phyloP scores from a whole-genome alignment of 1,284 basidiomycete genomes.

The Peniophora sp. region DNA sequence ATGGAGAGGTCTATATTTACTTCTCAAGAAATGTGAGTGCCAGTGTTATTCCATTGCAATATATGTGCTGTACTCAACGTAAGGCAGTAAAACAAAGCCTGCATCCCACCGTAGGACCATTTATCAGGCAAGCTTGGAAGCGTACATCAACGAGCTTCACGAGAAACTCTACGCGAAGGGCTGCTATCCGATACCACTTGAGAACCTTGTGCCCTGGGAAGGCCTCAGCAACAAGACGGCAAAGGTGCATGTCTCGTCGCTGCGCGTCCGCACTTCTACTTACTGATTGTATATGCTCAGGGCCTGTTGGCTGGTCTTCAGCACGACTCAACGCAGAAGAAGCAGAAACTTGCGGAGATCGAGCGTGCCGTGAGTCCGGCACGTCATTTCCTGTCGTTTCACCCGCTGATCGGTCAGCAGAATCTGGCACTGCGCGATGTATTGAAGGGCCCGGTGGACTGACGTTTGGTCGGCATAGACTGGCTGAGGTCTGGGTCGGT shows the following conservation, averaged over 20 bases:
- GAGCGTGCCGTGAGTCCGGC: slow-evolving; percentile 48
- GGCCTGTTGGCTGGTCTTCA: slow-evolving; percentile 67
- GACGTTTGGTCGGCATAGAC: no score
- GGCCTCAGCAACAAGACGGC: slow-evolving; percentile 65
- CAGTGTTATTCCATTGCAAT: background rate
- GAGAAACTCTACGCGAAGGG: slow-evolving; percentile 40
- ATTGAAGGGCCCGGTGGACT: slow-evolving; percentile 8
- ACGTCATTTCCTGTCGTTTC: background rate
- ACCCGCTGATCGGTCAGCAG: slow-evolving; percentile 3
- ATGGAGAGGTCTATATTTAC: slow-evolving; percentile 64
- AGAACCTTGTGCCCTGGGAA: slow-evolving; percentile 45
- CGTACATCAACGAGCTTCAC: slow-evolving; percentile 54
- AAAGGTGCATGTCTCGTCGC: slow-evolving; percentile 35
- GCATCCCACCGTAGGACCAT: slow-evolving; percentile 54
- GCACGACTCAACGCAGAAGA: slow-evolving; percentile 48
- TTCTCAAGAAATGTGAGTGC: slow-evolving; percentile 52
- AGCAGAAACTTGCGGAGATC: slow-evolving; percentile 56
- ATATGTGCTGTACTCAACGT: background rate
- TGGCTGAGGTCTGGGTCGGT: no score
- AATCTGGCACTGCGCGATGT: slow-evolving; percentile 11
- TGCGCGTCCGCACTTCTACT: background rate
- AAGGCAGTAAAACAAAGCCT: slow-evolving; percentile 49
- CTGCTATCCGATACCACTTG: slow-evolving; percentile 44
- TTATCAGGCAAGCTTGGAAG: slow-evolving; percentile 56
- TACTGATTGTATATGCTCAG: slow-evolving; percentile 26